A percentile compares a stretch with the other conserved stretches of the same genome.
These are phyloP conservation scores for Sesbania bispinosa DNA, from an alignment of 306 rosid species.

Conservation along the genomic window DNA sequence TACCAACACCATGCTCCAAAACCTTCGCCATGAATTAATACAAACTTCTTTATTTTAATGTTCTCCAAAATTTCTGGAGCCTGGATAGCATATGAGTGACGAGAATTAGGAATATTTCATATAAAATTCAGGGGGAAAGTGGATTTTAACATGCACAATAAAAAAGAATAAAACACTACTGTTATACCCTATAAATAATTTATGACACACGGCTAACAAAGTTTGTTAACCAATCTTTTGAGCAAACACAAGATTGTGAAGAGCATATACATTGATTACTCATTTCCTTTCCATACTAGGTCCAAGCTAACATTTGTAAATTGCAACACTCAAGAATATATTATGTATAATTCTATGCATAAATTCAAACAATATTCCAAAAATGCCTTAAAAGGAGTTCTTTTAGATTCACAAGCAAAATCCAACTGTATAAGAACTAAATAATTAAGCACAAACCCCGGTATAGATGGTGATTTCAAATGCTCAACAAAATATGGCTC, in stretches of 20 bases:
- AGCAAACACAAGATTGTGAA: background rate
- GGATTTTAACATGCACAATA: background rate
- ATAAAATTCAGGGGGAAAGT: background rate
- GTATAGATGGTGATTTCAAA: background rate
- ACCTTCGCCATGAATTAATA: constrained; percentile 90
- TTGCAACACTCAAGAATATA: constrained; percentile 12
- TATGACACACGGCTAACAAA: background rate
- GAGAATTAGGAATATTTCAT: background rate
- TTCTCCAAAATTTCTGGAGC: constrained; percentile 56
- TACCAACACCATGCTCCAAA: constrained; percentile 99
- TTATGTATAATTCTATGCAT: background rate
- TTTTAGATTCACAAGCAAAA: constrained; percentile 9
- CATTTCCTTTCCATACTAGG: constrained; percentile 5
- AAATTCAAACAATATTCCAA: background rate
- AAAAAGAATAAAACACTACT: background rate
- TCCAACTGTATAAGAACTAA: background rate
- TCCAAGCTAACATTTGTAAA: background rate
- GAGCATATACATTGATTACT: background rate
- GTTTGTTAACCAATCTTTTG: background rate
- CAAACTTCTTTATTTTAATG: constrained; percentile 57
- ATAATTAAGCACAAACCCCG: constrained; percentile 9
- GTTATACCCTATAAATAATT: background rate
- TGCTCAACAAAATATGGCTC: background rate
- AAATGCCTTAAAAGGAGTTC: background rate
- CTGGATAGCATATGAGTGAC: constrained; percentile 31